Base-by-base conservation (phyloP, 345 rosid species). In the Eucalyptus curtisii region DNA sequence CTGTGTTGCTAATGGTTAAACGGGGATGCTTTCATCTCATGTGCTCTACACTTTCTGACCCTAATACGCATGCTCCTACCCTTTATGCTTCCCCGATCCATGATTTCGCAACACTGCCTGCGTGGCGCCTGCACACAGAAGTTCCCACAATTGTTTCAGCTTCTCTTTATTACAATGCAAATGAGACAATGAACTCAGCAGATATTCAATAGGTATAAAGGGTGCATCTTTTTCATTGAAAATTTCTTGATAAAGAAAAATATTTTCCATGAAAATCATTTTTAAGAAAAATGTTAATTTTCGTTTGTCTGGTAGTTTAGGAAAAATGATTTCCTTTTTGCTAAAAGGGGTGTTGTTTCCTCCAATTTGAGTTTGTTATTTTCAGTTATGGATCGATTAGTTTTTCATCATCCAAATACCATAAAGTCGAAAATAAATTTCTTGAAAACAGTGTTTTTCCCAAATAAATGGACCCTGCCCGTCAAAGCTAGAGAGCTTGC, bases 81-180 rank as follows among this genome's bases (percentile, higher is more conserved):
- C 59, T 86, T 90, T 44, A 87, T 88, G 71, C 88, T 87, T 88
- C 93, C 93, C 64, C 84, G 86, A 86, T 93, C 92, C 91, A 91
- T 87, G 44, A 95, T 89, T 86, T 95, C 95, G 81, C 98, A 91
- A 88, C 98, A 96, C 13, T 94, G 96, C 88, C 97, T 94, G 52
- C 91, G 88, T 10, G 93, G 93, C 64, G 93, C 97, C 95, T 93
- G 91, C 86, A 81, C 76, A 90, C 85, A n/a, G 16, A 68, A 84
- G 44, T 16, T 37, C 52, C 45, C 82, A 71, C 82, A 10, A 64
- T 64, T 15, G 31, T 64, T 31, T 64, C 76, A n/a, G 37, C 76
- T 64, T 64, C 76, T 64, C 76, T n/a, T 64, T 15, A 15, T n/a
- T 64, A 4, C 40, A n/a, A 64, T 64, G 76, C 33, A 8, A 64